Base-by-base conservation (phyloP, 1,284 basidiomycete species). In the Ganoderma leucocontextum region DNA sequence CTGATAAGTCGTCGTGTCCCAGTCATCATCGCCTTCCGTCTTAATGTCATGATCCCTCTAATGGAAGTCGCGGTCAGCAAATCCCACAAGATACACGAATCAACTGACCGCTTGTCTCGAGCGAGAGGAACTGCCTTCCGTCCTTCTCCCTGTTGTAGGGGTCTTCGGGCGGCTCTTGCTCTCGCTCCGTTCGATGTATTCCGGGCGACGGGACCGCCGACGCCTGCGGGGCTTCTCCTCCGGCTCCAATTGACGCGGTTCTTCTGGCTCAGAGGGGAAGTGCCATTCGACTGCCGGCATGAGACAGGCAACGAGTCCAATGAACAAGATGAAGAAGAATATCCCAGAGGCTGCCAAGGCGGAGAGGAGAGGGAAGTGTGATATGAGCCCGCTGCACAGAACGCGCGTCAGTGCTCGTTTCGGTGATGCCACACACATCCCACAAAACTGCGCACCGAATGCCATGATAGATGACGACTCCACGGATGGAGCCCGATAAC, bases 341-440 rank as follows among this genome's bases (percentile, higher is more conserved):
- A 82, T 73, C 33, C 79, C 78, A 5, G 87, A 79, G 2, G 89
- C 84, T 3, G 82, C 65, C 35, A 86, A 33, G 2, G 83, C 82
- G 44, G 80, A 86, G 19, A 83, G 71, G n/a, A 92, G 72, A 1
- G 93, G 92, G 79, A 90, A 92, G 42, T 89, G 87, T 35, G 88
- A 86, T n/a, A 91, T 82, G 6, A 93, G 74, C 33, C 91, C 91
- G 35, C 92, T 94, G 66, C 19, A 60, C 33, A 70, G 60, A 35
- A 22, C 36, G 22, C n/a, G 35, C 63, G 42, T 75, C 41, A 70
- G 60, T 58, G 25, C 10, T 57, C n/a, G 25, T 44, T 41, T 41
- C 39, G 15, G 33, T 15, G 13, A 22, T 29, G 12, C 39, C 8
- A 39, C 36, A n/a, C 6, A 8, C 35, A 36, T 17, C 3, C 5